Conservation (phyloP, 2,329 filamentous ascomycete genomes). For the Pseudogymnoascus sp. region DNA sequence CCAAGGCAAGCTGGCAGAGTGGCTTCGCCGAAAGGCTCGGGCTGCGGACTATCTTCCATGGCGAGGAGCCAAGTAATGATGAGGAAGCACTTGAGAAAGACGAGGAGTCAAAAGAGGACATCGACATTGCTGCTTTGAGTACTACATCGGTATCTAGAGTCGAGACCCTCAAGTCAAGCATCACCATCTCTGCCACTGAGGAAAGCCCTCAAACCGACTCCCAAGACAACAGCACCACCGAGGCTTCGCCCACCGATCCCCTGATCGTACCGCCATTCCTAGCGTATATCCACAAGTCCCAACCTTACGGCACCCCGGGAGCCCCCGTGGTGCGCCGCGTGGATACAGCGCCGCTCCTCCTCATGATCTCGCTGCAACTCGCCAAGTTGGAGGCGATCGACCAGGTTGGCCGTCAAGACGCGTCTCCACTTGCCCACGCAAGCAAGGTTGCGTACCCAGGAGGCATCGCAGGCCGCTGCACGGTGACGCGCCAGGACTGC, state of each 20-base stretch:
- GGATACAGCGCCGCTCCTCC: constrained; percentile 75
- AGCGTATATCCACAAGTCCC: constrained; percentile 69
- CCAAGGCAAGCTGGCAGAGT: constrained; percentile 85
- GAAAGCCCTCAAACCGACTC: constrained; percentile 11
- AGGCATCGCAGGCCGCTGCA: constrained; percentile 71
- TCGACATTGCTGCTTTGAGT: constrained; percentile 26
- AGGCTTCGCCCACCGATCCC: constrained; percentile 18
- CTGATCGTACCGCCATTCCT: constrained; percentile 64
- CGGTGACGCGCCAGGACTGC: constrained; percentile 73
- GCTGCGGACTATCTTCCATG: constrained; percentile 58
- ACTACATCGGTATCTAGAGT: constrained; percentile 26
- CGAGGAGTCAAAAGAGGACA: constrained; percentile 22
- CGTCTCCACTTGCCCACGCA: constrained; percentile 69
- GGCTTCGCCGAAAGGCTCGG: constrained; percentile 73
- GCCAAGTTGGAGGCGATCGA: constrained; percentile 73
- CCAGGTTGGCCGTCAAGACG: constrained; percentile 48
- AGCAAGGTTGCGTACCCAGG: constrained; percentile 78
- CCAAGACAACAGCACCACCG: constrained; percentile 16
- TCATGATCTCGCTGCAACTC: constrained; percentile 74
- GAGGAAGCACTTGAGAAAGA: constrained; percentile 26
- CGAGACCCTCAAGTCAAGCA: constrained; percentile 13
- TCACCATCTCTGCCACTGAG: constrained; percentile 9
- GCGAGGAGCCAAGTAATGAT: constrained; percentile 34
- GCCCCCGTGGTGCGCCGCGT: constrained; percentile 74
- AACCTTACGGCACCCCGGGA: constrained; percentile 27